Evolutionary conservation across 106 monocot species (phyloP).

Genomic region (Allium cepa): DNA sequence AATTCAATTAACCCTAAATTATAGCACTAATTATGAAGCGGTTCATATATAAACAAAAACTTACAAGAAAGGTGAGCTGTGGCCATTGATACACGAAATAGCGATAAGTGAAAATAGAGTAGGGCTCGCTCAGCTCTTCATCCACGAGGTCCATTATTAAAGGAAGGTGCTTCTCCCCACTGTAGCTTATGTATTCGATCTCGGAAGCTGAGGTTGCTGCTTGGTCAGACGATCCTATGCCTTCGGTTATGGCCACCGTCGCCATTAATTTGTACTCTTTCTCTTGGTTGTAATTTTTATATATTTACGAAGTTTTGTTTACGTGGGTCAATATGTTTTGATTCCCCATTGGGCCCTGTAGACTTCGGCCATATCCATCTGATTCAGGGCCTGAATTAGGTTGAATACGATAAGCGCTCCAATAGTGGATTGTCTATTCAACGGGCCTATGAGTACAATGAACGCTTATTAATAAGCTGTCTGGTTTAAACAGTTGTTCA

Average conservation of each 20-base stretch:
- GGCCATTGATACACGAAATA: conserved; percentile 99
- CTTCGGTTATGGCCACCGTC: background rate
- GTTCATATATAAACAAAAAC: conserved; percentile 4
- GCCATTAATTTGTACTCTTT: background rate
- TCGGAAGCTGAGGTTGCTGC: conserved; percentile 24
- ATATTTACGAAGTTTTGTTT: no score
- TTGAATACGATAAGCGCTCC: no score
- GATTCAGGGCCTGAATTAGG: no score
- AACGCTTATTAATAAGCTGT: no score
- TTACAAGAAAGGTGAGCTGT: conserved; percentile 84
- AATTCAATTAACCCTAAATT: background rate
- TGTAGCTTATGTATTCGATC: conserved; percentile 86
- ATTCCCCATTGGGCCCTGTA: no score
- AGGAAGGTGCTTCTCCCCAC: conserved; percentile 97
- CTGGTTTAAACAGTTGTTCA: no score
- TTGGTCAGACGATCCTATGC: background rate
- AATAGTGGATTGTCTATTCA: no score
- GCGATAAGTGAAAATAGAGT: conserved; percentile 99
- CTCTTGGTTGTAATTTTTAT: no score
- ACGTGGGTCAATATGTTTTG: no score
- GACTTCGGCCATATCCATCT: no score
- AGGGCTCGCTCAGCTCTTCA: conserved; percentile 98
- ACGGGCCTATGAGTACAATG: no score
- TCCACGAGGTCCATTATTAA: conserved; percentile 88
- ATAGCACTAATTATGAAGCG: background rate